Evolutionary conservation across 1,284 basidiomycete species (phyloP).

Genomic region (Apiotrichum sp.): DNA sequence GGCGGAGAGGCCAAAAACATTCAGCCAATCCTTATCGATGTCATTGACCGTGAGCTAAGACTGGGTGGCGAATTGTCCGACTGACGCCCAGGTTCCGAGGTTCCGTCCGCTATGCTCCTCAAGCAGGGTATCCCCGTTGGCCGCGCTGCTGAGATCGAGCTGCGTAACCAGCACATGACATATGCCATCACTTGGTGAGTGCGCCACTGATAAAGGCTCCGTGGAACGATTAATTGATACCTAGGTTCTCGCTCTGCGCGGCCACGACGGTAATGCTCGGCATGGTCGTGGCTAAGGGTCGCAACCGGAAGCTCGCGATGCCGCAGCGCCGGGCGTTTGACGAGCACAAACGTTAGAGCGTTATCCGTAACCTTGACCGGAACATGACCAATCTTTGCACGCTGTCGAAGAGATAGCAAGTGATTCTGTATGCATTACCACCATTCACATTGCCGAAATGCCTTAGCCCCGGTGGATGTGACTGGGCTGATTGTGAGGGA

Average conservation of each 20-base stretch:
- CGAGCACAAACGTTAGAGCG: slow-evolving; percentile 3
- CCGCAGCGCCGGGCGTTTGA: slow-evolving; percentile 9
- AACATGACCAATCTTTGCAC: no score
- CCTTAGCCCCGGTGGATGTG: no score
- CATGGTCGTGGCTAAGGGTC: slow-evolving; percentile 38
- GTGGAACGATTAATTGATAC: not conserved
- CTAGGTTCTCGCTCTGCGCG: slow-evolving; percentile 49
- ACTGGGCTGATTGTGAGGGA: no score
- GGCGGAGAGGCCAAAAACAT: slow-evolving; percentile 64
- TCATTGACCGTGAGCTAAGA: slow-evolving; percentile 52
- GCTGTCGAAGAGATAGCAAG: not conserved
- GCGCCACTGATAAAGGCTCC: not conserved
- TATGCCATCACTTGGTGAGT: slow-evolving; percentile 89
- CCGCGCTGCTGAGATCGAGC: slow-evolving; percentile 72
- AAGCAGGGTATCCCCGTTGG: slow-evolving; percentile 78
- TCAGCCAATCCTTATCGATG: slow-evolving; percentile 79
- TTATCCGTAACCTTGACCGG: no score
- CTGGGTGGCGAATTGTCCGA: not conserved
- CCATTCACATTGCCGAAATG: not conserved
- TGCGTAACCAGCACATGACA: slow-evolving; percentile 90
- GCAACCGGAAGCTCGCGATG: slow-evolving; percentile 18
- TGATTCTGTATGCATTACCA: not conserved
- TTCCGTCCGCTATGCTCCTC: slow-evolving; percentile 60
- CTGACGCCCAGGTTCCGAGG: slow-evolving; percentile 61
- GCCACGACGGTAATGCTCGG: slow-evolving; percentile 49